These are phyloP conservation scores for Thielaviopsis punctulata DNA, from an alignment of 2,329 filamentous ascomycete genomes.

Conservation along the genomic window DNA sequence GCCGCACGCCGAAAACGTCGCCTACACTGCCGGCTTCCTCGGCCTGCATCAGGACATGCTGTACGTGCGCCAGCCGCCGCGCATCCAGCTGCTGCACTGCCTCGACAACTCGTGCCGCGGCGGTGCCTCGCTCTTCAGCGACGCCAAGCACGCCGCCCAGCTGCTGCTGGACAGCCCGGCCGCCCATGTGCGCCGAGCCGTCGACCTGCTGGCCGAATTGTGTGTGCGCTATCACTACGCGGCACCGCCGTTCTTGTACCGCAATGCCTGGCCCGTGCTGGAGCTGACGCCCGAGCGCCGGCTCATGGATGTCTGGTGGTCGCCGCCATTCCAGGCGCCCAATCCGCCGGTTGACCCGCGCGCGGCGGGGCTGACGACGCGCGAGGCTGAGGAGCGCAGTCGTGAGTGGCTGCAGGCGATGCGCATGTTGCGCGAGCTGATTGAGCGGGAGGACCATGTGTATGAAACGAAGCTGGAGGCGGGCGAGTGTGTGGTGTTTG, in stretches of 20 bases:
- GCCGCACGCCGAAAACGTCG: slow-evolving; percentile 73
- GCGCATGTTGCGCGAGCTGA: slow-evolving; percentile 35
- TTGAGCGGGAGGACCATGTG: slow-evolving; percentile 41
- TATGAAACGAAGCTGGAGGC: slow-evolving; percentile 57
- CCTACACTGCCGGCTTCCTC: slow-evolving; percentile 67
- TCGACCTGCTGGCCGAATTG: slow-evolving; percentile 24
- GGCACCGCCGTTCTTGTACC: slow-evolving; percentile 47
- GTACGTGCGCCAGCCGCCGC: slow-evolving; percentile 65
- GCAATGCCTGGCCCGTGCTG: slow-evolving; percentile 38
- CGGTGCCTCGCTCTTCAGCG: slow-evolving; percentile 74
- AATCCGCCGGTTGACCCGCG: slow-evolving; percentile 19
- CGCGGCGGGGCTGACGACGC: background rate
- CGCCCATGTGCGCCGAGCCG: slow-evolving; percentile 12
- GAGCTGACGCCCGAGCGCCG: slow-evolving; percentile 14
- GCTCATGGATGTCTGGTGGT: slow-evolving; percentile 36
- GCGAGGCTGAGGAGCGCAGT: slow-evolving; percentile 14
- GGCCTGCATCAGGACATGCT: slow-evolving; percentile 88
- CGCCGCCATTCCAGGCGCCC: slow-evolving; percentile 60
- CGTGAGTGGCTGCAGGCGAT: slow-evolving; percentile 31
- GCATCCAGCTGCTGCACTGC: slow-evolving; percentile 78
- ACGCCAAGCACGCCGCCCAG: slow-evolving; percentile 46
- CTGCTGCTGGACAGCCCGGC: slow-evolving; percentile 18
- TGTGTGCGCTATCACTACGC: slow-evolving; percentile 51
- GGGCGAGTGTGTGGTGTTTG: slow-evolving; percentile 86
- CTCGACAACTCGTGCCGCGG: slow-evolving; percentile 63